Percentiles rank a stretch among this genome's conserved stretches.
These are phyloP conservation scores for Suhomyces bolitotheri DNA, from an alignment of 1,139 yeast genomes.

Conservation along the genomic window DNA sequence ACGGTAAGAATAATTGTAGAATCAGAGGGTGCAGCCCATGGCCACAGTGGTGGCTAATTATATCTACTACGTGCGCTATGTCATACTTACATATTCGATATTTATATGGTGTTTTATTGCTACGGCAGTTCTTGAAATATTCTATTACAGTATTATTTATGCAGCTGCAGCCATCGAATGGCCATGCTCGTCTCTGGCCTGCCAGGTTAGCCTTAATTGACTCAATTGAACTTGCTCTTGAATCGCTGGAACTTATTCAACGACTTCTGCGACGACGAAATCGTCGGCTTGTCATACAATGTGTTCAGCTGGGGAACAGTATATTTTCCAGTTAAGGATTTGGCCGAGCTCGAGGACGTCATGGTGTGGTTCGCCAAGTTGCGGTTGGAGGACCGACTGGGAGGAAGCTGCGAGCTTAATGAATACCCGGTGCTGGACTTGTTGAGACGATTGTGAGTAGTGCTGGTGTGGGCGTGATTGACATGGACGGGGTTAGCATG, in stretches of 20 bases:
- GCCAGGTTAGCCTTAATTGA: too few relatives aligned
- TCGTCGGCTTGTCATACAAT: conserved; percentile 45
- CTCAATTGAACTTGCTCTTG: conserved; percentile 31
- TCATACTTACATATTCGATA: too few relatives aligned
- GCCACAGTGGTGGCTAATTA: too few relatives aligned
- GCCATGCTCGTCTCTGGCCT: too few relatives aligned
- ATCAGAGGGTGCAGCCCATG: too few relatives aligned
- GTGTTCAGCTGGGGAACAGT: conserved; percentile 24
- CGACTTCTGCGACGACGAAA: conserved; percentile 47
- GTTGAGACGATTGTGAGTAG: conserved; percentile 2
- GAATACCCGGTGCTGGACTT: conserved; percentile 1
- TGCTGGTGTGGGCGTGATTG: too few relatives aligned
- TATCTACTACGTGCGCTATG: too few relatives aligned
- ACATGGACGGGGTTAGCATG: not conserved
- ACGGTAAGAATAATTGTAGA: too few relatives aligned
- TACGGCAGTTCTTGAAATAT: too few relatives aligned
- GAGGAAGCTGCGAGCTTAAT: conserved; percentile 1
- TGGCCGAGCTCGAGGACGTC: conserved; percentile 9
- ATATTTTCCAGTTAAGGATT: conserved; percentile 11
- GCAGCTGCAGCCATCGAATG: too few relatives aligned
- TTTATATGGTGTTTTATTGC: too few relatives aligned
- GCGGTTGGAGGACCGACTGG: conserved; percentile 3
- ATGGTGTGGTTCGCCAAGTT: conserved; percentile 1
- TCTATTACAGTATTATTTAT: too few relatives aligned
- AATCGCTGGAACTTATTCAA: conserved; percentile 32